These are phyloP conservation scores for Monosporascus ibericus DNA, from an alignment of 2,329 filamentous ascomycete species.

Conservation along the genomic window DNA sequence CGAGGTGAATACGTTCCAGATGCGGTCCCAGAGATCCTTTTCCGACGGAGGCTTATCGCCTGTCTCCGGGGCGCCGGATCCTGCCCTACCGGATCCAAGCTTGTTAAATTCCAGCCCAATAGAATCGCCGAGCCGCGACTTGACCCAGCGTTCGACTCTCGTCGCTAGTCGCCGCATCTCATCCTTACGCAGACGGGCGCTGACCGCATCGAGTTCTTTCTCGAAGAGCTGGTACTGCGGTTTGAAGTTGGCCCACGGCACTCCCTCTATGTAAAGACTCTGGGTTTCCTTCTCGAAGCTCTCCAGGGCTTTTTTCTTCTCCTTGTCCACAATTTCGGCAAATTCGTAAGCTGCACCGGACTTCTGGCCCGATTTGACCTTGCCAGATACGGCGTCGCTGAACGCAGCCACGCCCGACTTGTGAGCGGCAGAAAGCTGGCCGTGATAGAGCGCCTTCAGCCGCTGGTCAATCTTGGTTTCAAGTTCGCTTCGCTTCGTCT, in stretches of 20 bases:
- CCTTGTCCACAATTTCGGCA: constrained; percentile 79
- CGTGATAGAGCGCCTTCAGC: constrained; percentile 79
- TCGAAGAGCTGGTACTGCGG: constrained; percentile 74
- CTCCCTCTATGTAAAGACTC: constrained; percentile 68
- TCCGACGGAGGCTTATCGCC: constrained; percentile 69
- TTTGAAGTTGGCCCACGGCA: constrained; percentile 82
- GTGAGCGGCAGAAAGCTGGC: constrained; percentile 83
- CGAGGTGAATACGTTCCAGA: constrained; percentile 80
- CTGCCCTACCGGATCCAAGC: constrained; percentile 80
- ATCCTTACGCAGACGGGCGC: constrained; percentile 77
- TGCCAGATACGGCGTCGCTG: constrained; percentile 76
- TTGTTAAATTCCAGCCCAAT: constrained; percentile 94
- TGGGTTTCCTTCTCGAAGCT: constrained; percentile 72
- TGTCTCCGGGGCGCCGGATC: constrained; percentile 71
- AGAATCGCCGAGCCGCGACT: constrained; percentile 78
- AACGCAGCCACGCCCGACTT: constrained; percentile 82
- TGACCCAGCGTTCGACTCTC: constrained; percentile 89
- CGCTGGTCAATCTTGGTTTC: constrained; percentile 82
- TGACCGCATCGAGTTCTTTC: constrained; percentile 88
- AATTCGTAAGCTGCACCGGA: constrained; percentile 89
- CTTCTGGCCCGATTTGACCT: constrained; percentile 90
- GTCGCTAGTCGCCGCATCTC: constrained; percentile 92
- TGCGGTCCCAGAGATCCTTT: constrained; percentile 89
- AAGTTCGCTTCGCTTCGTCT: constrained; percentile 77
- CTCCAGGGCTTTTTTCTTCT: constrained; percentile 70